A percentile compares a stretch with the other conserved stretches of the same genome.
Evolutionary conservation across 345 rosid species (phyloP).

Genomic region (Pseudoturritis turrita): DNA sequence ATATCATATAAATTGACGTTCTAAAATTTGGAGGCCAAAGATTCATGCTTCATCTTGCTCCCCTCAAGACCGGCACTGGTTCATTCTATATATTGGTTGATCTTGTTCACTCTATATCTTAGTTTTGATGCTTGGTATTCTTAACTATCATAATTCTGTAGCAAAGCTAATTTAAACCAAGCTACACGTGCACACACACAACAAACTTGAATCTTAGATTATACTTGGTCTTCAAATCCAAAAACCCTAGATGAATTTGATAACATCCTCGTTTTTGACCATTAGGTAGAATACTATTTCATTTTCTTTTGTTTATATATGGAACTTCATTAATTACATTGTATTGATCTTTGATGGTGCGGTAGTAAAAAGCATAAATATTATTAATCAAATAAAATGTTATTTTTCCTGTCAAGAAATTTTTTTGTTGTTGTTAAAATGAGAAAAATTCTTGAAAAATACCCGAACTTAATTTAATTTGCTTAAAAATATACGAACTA

Average conservation of each 20-base stretch:
- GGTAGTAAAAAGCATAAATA: background rate
- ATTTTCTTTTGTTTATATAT: background rate
- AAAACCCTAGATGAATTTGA: background rate
- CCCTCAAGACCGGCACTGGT: no score
- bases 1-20: no score
- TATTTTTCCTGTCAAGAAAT: no score
- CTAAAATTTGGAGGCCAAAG: no score
- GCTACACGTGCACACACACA: background rate
- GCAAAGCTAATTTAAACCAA: background rate
- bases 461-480: no score
- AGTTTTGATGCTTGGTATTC: background rate
- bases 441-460: no score
- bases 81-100: no score
- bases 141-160: background rate
- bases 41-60: no score
- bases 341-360: background rate
- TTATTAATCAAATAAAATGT: no score
- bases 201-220: background rate
- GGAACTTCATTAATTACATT: background rate
- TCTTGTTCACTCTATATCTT: background rate
- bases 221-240: background rate
- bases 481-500: no score
- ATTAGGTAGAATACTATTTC: background rate
- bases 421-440: no score
- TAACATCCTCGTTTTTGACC: background rate